A percentile compares a stretch with the other conserved stretches of the same genome.
Evolutionary conservation across 106 monocot genomes (phyloP).

Genomic region (Hemerocallis citrina): DNA sequence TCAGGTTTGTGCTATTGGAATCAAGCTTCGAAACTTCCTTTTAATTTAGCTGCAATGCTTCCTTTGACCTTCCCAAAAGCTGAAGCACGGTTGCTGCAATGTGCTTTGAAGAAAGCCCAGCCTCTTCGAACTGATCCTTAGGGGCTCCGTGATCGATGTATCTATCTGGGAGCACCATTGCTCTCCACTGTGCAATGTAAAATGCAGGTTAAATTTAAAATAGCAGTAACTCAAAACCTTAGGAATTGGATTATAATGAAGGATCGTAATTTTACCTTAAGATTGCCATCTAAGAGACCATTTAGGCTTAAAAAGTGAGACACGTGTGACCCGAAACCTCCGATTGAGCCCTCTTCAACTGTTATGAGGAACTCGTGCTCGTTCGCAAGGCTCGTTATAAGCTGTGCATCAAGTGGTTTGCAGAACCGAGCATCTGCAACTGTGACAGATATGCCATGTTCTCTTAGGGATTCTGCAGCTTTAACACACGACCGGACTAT

Average conservation of each 20-base stretch:
- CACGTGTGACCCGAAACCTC: conserved; percentile 71
- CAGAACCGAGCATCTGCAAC: conserved; percentile 69
- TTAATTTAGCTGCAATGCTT: conserved; percentile 47
- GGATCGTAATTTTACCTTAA: conserved; percentile 32
- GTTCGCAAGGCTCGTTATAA: conserved; percentile 35
- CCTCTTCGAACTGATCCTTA: conserved; percentile 53
- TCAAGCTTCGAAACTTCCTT: not conserved
- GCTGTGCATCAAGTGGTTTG: conserved; percentile 52
- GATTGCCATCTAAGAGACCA: conserved; percentile 50
- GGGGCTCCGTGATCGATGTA: conserved; percentile 73
- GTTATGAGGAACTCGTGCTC: conserved; percentile 64
- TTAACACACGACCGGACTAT: conserved; percentile 60
- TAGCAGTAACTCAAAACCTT: not conserved
- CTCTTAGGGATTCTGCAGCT: conserved; percentile 29
- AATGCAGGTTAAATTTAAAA: not conserved
- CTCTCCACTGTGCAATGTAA: conserved; percentile 45
- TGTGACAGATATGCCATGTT: conserved; percentile 26
- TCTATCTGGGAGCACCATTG: conserved; percentile 59
- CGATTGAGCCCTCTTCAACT: conserved; percentile 67
- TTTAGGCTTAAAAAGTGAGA: conserved; percentile 42
- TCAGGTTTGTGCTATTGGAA: not conserved
- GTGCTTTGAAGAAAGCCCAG: conserved; percentile 51
- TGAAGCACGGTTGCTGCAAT: conserved; percentile 48
- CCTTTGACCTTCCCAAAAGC: conserved; percentile 42
- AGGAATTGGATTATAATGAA: not conserved